Conservation (phyloP, 495 filamentous ascomycete species). For the Chaetomidium leptoderma region DNA sequence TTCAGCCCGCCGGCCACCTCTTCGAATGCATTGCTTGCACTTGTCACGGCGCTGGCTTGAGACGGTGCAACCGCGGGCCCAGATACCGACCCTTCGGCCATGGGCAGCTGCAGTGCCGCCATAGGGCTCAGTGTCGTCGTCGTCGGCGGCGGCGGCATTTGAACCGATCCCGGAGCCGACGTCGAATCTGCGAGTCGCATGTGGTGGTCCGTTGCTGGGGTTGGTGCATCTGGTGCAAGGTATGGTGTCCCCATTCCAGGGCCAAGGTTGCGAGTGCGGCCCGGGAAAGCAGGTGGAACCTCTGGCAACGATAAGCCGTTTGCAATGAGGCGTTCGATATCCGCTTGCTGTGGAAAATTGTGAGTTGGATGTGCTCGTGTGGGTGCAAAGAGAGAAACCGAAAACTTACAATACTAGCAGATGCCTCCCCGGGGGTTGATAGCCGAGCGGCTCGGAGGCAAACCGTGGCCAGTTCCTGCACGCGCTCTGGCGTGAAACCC, state of each 20-base stretch:
- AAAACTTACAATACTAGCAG: conserved; percentile 39
- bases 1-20: conserved; percentile 26
- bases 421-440: conserved; percentile 32
- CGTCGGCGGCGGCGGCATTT: background rate
- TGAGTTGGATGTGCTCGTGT: no score
- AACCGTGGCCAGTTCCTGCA: conserved; percentile 27
- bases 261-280: conserved; percentile 9
- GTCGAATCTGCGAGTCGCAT: background rate
- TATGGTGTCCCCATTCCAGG: conserved; percentile 19
- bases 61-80: conserved; percentile 21
- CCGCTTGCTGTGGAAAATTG: conserved; percentile 33
- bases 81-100: background rate
- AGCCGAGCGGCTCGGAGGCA: conserved; percentile 29
- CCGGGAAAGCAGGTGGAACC: background rate
- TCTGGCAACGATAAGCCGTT: conserved; percentile 29
- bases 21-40: conserved; percentile 30
- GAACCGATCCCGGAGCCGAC: background rate
- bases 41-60: conserved; percentile 25
- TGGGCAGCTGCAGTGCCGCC: conserved; percentile 3
- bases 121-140: conserved; percentile 8
- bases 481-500: conserved; percentile 27
- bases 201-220: background rate
- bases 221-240: background rate
- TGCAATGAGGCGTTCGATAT: conserved; percentile 43
- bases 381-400: no score